phyloP scores from a whole-genome alignment of 352 stramenopile species.

The Phytopythium vexans region DNA sequence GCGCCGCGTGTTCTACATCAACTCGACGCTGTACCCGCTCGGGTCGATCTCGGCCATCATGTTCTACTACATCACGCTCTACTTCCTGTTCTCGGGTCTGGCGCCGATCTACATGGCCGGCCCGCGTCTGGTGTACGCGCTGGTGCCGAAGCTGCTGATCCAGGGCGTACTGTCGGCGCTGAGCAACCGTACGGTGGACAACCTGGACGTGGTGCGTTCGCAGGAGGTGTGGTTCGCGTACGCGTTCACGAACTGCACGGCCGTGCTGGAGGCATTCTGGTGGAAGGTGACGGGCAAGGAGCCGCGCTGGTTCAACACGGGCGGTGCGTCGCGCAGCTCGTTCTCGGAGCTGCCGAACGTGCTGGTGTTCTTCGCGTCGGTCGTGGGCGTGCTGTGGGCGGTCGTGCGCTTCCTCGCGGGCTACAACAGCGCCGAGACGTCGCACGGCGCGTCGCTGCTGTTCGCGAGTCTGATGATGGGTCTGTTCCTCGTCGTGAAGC shows the following conservation, averaged over 20 bases:
- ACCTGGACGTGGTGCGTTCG: constrained; percentile 79
- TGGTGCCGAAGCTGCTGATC: constrained; percentile 79
- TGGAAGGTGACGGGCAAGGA: constrained; percentile 84
- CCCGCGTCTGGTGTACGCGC: constrained; percentile 60
- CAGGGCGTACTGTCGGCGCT: constrained; percentile 72
- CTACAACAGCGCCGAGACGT: constrained; percentile 75
- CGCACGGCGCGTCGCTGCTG: constrained; percentile 68
- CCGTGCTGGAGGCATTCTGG: constrained; percentile 74
- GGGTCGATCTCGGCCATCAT: constrained; percentile 75
- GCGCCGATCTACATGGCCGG: constrained; percentile 80
- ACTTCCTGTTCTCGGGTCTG: constrained; percentile 82
- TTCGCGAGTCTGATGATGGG: constrained; percentile 81
- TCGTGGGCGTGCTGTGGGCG: constrained; percentile 65
- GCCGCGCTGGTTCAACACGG: constrained; percentile 79
- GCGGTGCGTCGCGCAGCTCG: constrained; percentile 62
- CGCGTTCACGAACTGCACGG: constrained; percentile 76
- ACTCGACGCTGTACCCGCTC: constrained; percentile 78
- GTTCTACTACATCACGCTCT: constrained; percentile 86
- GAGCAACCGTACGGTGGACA: constrained; percentile 81
- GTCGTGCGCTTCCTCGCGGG: constrained; percentile 76
- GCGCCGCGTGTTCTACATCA: constrained; percentile 78
- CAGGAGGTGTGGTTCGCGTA: constrained; percentile 86
- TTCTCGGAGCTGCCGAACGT: constrained; percentile 72
- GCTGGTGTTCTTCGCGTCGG: constrained; percentile 66
- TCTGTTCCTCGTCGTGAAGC: constrained; percentile 76